Base-by-base conservation (phyloP, 2,329 filamentous ascomycete species). In the Colletotrichum karsti region DNA sequence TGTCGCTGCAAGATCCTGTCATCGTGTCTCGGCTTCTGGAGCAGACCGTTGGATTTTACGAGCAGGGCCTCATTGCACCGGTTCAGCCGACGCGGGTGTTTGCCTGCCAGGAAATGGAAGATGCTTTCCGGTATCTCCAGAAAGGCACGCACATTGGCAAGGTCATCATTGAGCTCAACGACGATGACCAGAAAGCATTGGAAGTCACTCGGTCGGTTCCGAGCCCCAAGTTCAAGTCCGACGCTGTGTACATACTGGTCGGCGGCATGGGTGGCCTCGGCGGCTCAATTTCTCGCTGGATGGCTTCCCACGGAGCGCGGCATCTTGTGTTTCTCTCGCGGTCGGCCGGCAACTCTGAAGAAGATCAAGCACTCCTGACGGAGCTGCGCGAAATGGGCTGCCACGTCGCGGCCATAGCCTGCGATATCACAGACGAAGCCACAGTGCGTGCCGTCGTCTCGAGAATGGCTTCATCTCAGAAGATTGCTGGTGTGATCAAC, bases 41-140 rank as follows among this genome's bases (percentile, higher is more conserved):
- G 10, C 44, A 59, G 35, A 8, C 44, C 5, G 62, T 60, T 15
- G 62, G 44, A 33, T 24, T 50, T 7, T 64, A 44, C 2, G 4
- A 30, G 30, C 13, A 42, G 9, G 1, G 33, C 9, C 0, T 28
- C 1, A n/a, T 60, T n/a, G n/a, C 44, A 2, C 33, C 57, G 5
- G 22, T 51, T 5, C 44, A 6, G 1, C 57, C 57, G 2, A 15
- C 18, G 12, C 15, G 33, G 2, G 44, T 71, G 15, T 74, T 77
- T 53, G 53, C 59, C 3, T 71, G 74, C 0, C 67, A 70, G 2
- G 61, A 78, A 2, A 72, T 82, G 0, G 70, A 76, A n/a, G 76
- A 81, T 8, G 82, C 82, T 0, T 83, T 86, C 70, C 73, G 81
- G 1, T 76, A 79, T 44, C 79, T 86, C 78, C 81, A 85, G 58